Percentiles rank a stretch among this genome's conserved stretches.
phyloP scores from a whole-genome alignment of 2,329 filamentous ascomycete genomes.

The Biscogniauxia marginata region DNA sequence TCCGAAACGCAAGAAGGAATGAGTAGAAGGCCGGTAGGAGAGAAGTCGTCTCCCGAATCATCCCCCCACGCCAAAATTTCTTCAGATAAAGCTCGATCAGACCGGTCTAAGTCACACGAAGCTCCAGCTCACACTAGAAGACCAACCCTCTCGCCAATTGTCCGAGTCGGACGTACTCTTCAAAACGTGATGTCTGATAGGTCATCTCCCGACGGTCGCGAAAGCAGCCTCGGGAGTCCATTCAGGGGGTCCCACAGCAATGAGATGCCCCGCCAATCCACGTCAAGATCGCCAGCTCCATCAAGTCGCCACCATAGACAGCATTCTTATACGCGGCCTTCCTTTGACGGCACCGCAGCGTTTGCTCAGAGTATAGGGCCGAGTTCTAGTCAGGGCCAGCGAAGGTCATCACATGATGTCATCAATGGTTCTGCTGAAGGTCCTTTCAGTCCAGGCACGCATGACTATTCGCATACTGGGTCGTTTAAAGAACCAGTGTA shows the following conservation, averaged over 20 bases:
- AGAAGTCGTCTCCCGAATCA: conserved; percentile 22
- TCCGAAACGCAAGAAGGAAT: conserved; percentile 23
- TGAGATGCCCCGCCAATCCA: conserved; percentile 23
- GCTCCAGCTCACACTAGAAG: conserved; percentile 18
- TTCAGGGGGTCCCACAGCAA: conserved; percentile 44
- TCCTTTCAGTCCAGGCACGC: conserved; percentile 16
- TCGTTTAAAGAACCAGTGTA: conserved; percentile 8
- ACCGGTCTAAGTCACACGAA: conserved; percentile 22
- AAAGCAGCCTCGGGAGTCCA: conserved; percentile 53
- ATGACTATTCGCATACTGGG: conserved; percentile 12
- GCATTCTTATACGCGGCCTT: conserved; percentile 12
- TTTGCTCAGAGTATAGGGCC: conserved; percentile 21
- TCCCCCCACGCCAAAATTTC: conserved; percentile 16
- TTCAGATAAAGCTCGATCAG: conserved; percentile 13
- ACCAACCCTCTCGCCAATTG: conserved; percentile 51
- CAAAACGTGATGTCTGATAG: conserved; percentile 60
- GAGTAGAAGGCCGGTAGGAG: conserved; percentile 17
- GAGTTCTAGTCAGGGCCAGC: conserved; percentile 16
- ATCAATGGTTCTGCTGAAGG: conserved; percentile 13
- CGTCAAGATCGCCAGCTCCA: conserved; percentile 25
- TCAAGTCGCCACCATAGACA: conserved; percentile 13
- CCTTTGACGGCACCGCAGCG: conserved; percentile 15
- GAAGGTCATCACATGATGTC: conserved; percentile 9
- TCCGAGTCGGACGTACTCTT: conserved; percentile 55
- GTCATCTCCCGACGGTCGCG: conserved; percentile 53